Evolutionary conservation across 495 filamentous ascomycete species (phyloP), one percentile per base, ranked within the genome.

Genomic region (Bryoglossum gracile): DNA sequence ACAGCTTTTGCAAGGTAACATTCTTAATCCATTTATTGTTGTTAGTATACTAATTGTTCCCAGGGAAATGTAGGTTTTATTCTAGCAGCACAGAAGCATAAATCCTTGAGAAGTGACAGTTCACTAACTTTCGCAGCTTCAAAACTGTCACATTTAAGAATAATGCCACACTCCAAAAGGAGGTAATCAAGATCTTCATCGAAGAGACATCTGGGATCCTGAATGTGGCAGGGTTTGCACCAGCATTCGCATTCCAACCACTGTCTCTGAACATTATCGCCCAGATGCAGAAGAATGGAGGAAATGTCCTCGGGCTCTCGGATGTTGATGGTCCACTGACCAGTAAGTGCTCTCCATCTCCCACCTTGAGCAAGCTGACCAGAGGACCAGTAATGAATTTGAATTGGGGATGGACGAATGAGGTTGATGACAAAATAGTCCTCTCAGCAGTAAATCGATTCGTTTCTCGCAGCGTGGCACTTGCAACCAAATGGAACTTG

Each of bases 231-330:
- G 36, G 22, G 13, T 18, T 49, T 8, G 17, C 16, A 8, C 46
- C 46, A 1, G 21, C 16, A 1, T 37, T 49, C 14, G 37, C 33
- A 11, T 42, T 41, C 16, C 46, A 49, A 25, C 46, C 46, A 10
- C 22, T 49, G 1, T 41, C 32, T 28, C 16, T 26, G 18, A 34
- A 60, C 4, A 65, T 66, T 16, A 65, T 66, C 9, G 42, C 62
- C 13, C 60, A 66, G 16, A 68, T 69, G 44, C 44, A 51, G 3
- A 65, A 62, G 13, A 59, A 59, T 25, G 76, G 76, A 1, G 75
- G 74, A 0, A 80, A 81, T 51, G 65, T 69, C 4, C 55, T 82
- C 5, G 76, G 76, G 4, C 50, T 80, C 0, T 62, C 69, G 4
- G 51, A 55, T 0, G 61, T 65, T 2, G 49, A 60, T 2, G 64